Percentiles rank a stretch among this genome's conserved stretches.
Conservation (phyloP, 257 asterid genomes). For the Scutellaria barbata region DNA sequence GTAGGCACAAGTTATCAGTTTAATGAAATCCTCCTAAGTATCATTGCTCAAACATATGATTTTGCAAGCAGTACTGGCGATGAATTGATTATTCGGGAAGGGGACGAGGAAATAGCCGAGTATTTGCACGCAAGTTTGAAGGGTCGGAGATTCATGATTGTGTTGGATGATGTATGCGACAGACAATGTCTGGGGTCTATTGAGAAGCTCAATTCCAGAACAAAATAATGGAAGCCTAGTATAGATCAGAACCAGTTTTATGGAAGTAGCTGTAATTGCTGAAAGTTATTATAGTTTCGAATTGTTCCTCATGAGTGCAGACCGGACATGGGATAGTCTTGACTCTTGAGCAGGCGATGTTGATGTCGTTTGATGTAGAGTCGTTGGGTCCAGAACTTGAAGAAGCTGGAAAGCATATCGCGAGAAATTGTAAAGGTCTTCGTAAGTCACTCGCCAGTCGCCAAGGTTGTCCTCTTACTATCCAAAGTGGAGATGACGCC, state of each 20-base stretch:
- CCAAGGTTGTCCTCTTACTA: conserved; percentile 5
- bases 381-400: too few relatives aligned
- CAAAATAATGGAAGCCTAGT: conserved; percentile 17
- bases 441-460: background rate
- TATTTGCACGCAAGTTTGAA: conserved; percentile 2
- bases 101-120: background rate
- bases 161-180: conserved; percentile 17
- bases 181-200: background rate
- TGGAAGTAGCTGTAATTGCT: background rate
- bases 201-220: conserved; percentile 2
- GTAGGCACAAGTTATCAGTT: too few relatives aligned
- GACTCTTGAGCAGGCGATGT: background rate
- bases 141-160: background rate
- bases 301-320: background rate
- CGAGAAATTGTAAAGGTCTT: too few relatives aligned
- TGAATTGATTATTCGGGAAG: background rate
- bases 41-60: too few relatives aligned
- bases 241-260: background rate
- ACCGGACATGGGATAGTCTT: too few relatives aligned
- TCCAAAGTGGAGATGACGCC: background rate
- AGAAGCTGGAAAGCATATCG: too few relatives aligned
- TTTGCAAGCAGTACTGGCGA: too few relatives aligned
- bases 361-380: too few relatives aligned
- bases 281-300: background rate
- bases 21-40: too few relatives aligned